These are phyloP conservation scores for Macrolepiota albuminosa DNA, from an alignment of 768 basidiomycete genomes.

Conservation along the genomic window DNA sequence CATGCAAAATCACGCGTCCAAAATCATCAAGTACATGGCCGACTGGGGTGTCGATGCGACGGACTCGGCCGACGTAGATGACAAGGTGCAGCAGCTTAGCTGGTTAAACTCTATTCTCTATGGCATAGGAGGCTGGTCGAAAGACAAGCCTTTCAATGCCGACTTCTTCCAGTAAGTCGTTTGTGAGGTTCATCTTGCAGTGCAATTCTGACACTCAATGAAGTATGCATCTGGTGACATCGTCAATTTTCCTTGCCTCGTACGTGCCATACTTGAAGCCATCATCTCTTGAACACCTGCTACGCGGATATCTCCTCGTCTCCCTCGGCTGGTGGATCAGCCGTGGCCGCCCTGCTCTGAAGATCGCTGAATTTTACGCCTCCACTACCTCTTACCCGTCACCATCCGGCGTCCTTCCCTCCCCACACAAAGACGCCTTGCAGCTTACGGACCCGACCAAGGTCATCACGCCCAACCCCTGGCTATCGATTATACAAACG, in stretches of 20 bases:
- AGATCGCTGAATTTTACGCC: conserved; percentile 45
- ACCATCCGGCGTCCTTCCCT: conserved; percentile 18
- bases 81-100: conserved; percentile 16
- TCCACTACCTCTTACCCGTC: conserved; percentile 18
- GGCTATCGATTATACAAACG: conserved; percentile 53
- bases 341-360: conserved; percentile 48
- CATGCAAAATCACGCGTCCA: conserved; percentile 9
- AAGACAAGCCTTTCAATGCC: conserved; percentile 16
- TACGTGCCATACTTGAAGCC: conserved; percentile 35
- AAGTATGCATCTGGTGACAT: conserved; percentile 67
- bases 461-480: conserved; percentile 45
- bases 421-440: conserved; percentile 19
- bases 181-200: neutral
- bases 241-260: conserved; percentile 56
- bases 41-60: conserved; percentile 17
- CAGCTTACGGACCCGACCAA: conserved; percentile 26
- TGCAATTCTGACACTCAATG: neutral
- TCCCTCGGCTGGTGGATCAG: conserved; percentile 52
- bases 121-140: conserved; percentile 17
- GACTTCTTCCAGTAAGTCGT: conserved; percentile 21
- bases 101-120: conserved; percentile 19
- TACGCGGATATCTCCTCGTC: conserved; percentile 54
- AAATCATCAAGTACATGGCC: conserved; percentile 9
- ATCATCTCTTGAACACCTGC: conserved; percentile 44
- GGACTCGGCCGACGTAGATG: conserved; percentile 9